phyloP scores from a whole-genome alignment of 1,139 yeast species.

The Saccharomycopsis crataegensis region DNA sequence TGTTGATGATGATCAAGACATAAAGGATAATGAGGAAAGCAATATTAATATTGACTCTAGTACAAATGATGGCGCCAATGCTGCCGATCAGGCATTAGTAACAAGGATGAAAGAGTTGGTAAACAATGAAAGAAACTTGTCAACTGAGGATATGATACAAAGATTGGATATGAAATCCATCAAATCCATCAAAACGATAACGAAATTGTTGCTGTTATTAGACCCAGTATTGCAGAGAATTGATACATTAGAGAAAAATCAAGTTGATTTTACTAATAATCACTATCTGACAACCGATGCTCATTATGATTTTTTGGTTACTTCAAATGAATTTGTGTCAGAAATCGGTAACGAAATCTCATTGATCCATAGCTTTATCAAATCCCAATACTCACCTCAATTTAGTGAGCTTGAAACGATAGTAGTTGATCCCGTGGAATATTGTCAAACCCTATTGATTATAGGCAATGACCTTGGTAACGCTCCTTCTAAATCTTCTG shows the following conservation, averaged over 20 bases:
- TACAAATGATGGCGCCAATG: too few relatives aligned
- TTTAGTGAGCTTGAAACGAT: constrained; percentile 69
- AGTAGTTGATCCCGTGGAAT: constrained; percentile 57
- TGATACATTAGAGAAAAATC: not conserved
- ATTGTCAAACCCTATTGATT: constrained; percentile 44
- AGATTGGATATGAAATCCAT: constrained; percentile 5
- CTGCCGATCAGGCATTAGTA: too few relatives aligned
- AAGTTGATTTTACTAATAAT: not conserved
- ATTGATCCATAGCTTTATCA: constrained; percentile 43
- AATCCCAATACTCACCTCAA: constrained; percentile 46
- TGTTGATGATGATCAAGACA: not conserved
- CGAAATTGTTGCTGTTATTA: not conserved
- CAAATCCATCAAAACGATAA: not conserved
- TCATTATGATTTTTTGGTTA: constrained; percentile 44
- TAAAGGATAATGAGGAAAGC: not conserved
- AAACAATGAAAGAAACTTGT: constrained; percentile 1
- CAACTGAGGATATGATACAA: constrained; percentile 4
- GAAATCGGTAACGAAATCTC: constrained; percentile 52
- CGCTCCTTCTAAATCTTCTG: constrained; percentile 27
- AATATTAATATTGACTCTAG: not conserved
- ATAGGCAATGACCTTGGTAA: constrained; percentile 44
- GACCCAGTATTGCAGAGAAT: constrained; percentile 2
- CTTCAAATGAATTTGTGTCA: constrained; percentile 49
- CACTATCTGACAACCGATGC: not conserved
- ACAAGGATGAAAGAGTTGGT: not conserved